phyloP scores from a whole-genome alignment of 345 rosid genomes.

The Lepidium aucheri region DNA sequence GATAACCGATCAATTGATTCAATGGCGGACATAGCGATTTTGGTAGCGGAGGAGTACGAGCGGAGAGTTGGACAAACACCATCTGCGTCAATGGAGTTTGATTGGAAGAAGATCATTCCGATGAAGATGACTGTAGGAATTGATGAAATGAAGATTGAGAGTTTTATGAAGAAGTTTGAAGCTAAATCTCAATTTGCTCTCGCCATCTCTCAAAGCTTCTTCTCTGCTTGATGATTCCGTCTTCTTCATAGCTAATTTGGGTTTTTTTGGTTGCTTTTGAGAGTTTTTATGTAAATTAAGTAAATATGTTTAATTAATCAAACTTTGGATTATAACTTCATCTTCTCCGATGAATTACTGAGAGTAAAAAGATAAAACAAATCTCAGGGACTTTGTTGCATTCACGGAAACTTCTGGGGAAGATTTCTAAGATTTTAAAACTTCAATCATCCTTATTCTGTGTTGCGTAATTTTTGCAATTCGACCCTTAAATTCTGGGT shows the following conservation, averaged over 20 bases:
- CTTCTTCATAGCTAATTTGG: background rate
- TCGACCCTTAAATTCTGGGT: slow-evolving; percentile 2
- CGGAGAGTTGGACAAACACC: slow-evolving; percentile 9
- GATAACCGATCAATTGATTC: slow-evolving; percentile 1
- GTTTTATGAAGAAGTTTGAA: slow-evolving; percentile 16
- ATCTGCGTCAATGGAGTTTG: slow-evolving; percentile 1
- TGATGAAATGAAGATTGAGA: slow-evolving; percentile 18
- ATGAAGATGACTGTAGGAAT: slow-evolving; percentile 10
- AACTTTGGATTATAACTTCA: background rate
- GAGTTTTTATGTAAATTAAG: background rate
- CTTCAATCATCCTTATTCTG: background rate
- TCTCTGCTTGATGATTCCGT: slow-evolving; percentile 23
- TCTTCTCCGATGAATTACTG: slow-evolving; percentile 13
- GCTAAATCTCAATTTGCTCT: slow-evolving; percentile 22
- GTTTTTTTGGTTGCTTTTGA: background rate
- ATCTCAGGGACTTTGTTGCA: background rate
- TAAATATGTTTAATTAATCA: background rate
- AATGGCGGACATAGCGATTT: slow-evolving; percentile 30
- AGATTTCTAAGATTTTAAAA: background rate
- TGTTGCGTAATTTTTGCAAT: slow-evolving; percentile 9
- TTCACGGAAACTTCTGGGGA: background rate
- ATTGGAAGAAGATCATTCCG: slow-evolving; percentile 10
- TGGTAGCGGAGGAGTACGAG: slow-evolving; percentile 31
- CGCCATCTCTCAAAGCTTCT: slow-evolving; percentile 19
- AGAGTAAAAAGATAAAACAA: background rate